Conservation (phyloP, 306 rosid species). For the Abrus pulchellus region DNA sequence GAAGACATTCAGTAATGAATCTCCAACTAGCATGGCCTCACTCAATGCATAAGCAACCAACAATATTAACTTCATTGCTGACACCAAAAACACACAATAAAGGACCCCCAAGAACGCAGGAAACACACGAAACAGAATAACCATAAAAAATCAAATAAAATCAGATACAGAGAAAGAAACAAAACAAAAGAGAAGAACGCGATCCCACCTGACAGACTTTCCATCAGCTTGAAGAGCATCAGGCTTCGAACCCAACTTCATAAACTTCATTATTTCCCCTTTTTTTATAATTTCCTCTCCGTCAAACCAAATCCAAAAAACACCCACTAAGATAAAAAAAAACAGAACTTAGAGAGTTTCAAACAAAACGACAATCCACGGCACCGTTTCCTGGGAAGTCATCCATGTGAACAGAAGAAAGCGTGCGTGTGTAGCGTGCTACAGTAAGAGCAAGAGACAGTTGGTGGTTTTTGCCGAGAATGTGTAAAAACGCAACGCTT, state of each 20-base stretch:
- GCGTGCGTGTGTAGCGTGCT: not conserved
- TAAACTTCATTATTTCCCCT: constrained; percentile 78
- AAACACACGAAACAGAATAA: constrained; percentile 1
- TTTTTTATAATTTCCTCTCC: not conserved
- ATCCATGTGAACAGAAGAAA: constrained; percentile 30
- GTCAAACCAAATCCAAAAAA: constrained; percentile 2
- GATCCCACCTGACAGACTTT: constrained; percentile 66
- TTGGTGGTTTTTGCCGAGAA: not conserved
- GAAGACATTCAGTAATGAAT: constrained; percentile 12
- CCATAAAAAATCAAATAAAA: not conserved
- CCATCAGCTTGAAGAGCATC: constrained; percentile 90
- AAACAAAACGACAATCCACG: constrained; percentile 25
- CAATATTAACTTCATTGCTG: not conserved
- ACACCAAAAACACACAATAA: not conserved
- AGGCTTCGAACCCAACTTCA: constrained; percentile 97
- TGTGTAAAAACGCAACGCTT: not conserved
- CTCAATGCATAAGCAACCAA: constrained; percentile 27
- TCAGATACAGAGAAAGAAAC: not conserved
- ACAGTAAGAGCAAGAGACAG: too few species aligned
- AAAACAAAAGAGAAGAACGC: constrained; percentile 1
- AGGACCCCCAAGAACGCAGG: not conserved
- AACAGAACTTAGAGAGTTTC: not conserved
- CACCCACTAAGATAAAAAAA: not conserved
- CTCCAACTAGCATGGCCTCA: constrained; percentile 4
- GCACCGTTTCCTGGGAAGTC: constrained; percentile 40